phyloP scores from a whole-genome alignment of 2,329 filamentous ascomycete genomes.

The Plenodomus tracheiphilus region DNA sequence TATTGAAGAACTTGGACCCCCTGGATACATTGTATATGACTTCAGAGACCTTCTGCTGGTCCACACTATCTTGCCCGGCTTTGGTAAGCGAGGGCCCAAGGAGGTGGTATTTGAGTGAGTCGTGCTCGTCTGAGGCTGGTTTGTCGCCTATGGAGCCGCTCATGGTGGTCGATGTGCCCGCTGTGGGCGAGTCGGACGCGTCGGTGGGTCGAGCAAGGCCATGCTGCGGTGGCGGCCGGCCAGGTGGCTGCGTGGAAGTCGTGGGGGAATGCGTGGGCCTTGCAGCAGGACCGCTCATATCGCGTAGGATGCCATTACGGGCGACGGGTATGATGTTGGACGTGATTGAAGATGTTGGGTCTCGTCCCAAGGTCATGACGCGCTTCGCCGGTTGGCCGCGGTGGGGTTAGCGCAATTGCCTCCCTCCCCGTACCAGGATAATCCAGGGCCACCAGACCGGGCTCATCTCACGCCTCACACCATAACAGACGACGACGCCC shows the following conservation, averaged over 20 bases:
- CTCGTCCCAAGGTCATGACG: constrained; percentile 19
- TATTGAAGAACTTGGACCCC: constrained; percentile 93
- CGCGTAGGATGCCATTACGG: background rate
- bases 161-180: constrained; percentile 17
- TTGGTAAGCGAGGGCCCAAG: constrained; percentile 92
- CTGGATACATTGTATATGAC: constrained; percentile 97
- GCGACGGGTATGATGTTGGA: background rate
- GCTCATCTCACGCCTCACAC: constrained; percentile 22
- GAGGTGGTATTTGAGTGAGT: constrained; percentile 84
- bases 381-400: constrained; percentile 20
- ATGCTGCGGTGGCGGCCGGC: constrained; percentile 11
- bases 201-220: constrained; percentile 10
- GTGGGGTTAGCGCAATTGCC: constrained; percentile 16
- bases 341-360: constrained; percentile 5
- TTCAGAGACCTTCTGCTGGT: constrained; percentile 91
- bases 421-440: constrained; percentile 11
- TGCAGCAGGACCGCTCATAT: constrained; percentile 12
- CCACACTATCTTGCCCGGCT: constrained; percentile 89
- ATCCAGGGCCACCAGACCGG: constrained; percentile 15
- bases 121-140: constrained; percentile 48
- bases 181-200: constrained; percentile 12
- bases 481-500: constrained; percentile 18
- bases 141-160: constrained; percentile 4
- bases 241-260: constrained; percentile 11
- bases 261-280: constrained; percentile 15